A percentile compares a stretch with the other conserved stretches of the same genome.
phyloP scores from a whole-genome alignment of 169 alveolate genomes.

The Eimeria tenella region DNA sequence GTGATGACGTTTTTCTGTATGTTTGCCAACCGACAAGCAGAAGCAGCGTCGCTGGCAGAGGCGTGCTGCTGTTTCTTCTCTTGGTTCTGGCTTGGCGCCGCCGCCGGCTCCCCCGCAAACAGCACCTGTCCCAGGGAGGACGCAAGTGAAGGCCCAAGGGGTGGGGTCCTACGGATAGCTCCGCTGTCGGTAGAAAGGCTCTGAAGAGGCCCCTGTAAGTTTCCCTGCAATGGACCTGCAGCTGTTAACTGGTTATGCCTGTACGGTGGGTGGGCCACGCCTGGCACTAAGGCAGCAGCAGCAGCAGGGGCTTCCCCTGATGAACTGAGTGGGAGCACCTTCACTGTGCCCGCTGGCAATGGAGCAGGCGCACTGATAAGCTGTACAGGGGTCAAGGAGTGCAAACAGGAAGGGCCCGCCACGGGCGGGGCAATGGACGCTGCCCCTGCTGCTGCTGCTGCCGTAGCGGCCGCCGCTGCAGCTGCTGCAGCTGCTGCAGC shows the following conservation, averaged over 20 bases:
- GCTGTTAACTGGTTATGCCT: neutral
- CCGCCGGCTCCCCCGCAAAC: neutral
- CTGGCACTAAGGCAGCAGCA: neutral
- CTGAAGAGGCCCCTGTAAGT: neutral
- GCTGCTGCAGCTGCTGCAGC: slow-evolving; percentile 19
- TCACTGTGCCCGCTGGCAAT: no score
- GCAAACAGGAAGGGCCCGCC: neutral
- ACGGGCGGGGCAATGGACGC: neutral
- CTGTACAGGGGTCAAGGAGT: neutral
- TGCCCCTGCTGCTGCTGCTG: slow-evolving; percentile 12
- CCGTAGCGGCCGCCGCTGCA: neutral
- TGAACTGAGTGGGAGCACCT: neutral
- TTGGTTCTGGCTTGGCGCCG: neutral
- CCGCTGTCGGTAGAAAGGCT: neutral
- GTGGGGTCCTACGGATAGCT: neutral
- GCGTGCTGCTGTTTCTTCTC: neutral
- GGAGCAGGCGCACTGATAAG: no score
- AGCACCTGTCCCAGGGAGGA: slow-evolving; percentile 20
- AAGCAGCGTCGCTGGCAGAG: neutral
- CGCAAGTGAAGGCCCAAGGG: neutral
- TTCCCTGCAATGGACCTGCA: neutral
- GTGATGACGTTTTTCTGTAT: neutral
- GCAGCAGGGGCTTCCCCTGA: neutral
- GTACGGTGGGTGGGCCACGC: neutral
- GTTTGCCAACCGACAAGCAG: neutral